Conservation (phyloP, 805 yeast species). For the Spathaspora passalidarum region DNA sequence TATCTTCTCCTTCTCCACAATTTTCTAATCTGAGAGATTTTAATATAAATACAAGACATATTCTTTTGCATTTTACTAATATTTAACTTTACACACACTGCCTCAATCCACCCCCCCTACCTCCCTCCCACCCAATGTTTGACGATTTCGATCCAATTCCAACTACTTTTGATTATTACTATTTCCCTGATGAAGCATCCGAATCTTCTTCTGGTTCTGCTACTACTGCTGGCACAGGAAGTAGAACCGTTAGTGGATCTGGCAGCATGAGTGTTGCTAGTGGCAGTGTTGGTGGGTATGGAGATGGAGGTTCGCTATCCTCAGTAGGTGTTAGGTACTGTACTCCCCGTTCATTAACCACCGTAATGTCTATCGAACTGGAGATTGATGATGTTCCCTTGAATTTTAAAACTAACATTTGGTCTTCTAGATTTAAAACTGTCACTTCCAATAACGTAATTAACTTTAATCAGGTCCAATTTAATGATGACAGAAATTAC, state of each 20-base stretch:
- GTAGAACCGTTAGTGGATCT: not conserved
- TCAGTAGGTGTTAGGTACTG: conserved; percentile 10
- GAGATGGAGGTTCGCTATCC: not conserved
- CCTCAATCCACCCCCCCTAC: too few species aligned
- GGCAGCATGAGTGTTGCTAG: not conserved
- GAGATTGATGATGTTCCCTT: conserved; percentile 12
- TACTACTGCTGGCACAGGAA: not conserved
- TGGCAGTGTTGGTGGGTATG: not conserved
- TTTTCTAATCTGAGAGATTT: too few species aligned
- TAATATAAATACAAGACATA: not conserved
- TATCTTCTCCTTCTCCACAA: not conserved
- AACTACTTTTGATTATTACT: not conserved
- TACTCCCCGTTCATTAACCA: conserved; percentile 17
- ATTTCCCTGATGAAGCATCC: not conserved
- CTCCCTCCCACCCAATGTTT: not conserved
- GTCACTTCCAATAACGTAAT: not conserved
- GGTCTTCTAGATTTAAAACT: conserved; percentile 13
- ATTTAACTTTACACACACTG: not conserved
- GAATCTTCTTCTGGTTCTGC: not conserved
- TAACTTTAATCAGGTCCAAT: not conserved
- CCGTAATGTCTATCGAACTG: conserved; percentile 14
- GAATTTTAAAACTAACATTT: conserved; percentile 14
- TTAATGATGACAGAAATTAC: not conserved
- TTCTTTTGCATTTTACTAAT: not conserved
- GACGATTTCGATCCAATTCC: conserved; percentile 5